Base-by-base conservation (phyloP, 257 asterid genomes). In the Plantago elongata region DNA sequence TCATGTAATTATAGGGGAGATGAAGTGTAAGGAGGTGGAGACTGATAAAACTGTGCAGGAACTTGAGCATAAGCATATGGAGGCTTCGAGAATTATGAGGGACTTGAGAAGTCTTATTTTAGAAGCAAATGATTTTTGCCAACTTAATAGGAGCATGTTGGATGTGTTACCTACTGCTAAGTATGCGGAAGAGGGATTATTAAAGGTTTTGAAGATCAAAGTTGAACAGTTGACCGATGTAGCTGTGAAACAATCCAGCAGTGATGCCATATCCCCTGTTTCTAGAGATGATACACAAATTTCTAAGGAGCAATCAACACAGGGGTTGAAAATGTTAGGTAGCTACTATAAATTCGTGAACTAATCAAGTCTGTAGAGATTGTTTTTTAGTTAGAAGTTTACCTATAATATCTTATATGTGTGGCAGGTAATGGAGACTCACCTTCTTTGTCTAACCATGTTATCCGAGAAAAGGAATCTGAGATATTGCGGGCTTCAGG, bases 401-500 rank as follows among this genome's bases (percentile, higher is more conserved):
- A 7, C 5, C 29, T 29, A 51, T 29, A 29, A 9, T 51, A 18
- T 58, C 16, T 54, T 38, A 44, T 17, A 51, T 12, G 40, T 12
- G 40, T 74, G 71, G 56, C 45, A 7, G 47, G 75, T 63, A 30
- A 30, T 58, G 22, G 64, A 69, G 72, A 57, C 2, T 49, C 56
- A 43, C 22, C 15, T 34, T 43, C 10, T 5, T 12, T 15, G 18
- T 13, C 15, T 46, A 51, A 38, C 38, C 44, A 5, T 16, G 10
- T 22, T 18, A 43, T 40, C 55, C 40, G 1, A 34, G 57, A 54
- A 16, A 48, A 60, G 13, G 61, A 34, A 68, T 40, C 12, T 15
- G 9, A 64, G 54, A 70, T 9, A 45, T 34, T 46, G n/a, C 40
- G 1, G 44, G 37, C 10, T 42, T 30, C 65, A 57, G 45, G 64